These are phyloP conservation scores for Botrytis byssoidea DNA, from an alignment of 2,329 filamentous ascomycete species.

Conservation along the genomic window DNA sequence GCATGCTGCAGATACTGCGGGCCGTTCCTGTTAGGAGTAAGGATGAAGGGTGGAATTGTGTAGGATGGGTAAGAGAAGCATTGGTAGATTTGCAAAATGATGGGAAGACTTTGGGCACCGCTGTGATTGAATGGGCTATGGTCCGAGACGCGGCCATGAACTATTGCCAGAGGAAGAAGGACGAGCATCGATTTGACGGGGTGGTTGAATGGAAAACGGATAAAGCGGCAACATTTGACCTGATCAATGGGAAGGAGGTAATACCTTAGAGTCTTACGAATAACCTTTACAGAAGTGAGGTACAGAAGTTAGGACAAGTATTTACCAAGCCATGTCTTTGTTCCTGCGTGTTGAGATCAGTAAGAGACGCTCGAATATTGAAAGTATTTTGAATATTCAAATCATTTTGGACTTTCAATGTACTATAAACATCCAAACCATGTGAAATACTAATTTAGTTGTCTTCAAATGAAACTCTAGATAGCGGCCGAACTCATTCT, in stretches of 20 bases:
- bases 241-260: slow-evolving; percentile 20
- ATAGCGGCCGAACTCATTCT: not conserved
- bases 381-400: too few species aligned
- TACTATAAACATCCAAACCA: not conserved
- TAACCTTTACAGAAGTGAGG: not conserved
- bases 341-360: not conserved
- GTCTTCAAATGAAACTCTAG: not conserved
- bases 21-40: rapidly evolving
- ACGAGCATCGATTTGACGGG: slow-evolving; percentile 27
- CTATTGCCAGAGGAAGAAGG: slow-evolving; percentile 42
- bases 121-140: slow-evolving; percentile 41
- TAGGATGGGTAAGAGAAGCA: slow-evolving; percentile 41
- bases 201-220: slow-evolving; percentile 21
- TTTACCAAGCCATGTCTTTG: not conserved
- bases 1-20: not conserved
- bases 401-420: rapidly evolving
- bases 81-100: slow-evolving; percentile 40
- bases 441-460: not conserved
- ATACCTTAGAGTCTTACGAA: not conserved
- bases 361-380: not conserved
- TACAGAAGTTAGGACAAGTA: not conserved
- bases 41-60: not conserved
- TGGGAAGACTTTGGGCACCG: slow-evolving; percentile 42
- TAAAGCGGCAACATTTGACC: slow-evolving; percentile 22
- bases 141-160: slow-evolving; percentile 40